A percentile compares a stretch with the other conserved stretches of the same genome.
Conservation (phyloP, 2,329 filamentous ascomycete genomes). For the Aspergillus aculeatinus region DNA sequence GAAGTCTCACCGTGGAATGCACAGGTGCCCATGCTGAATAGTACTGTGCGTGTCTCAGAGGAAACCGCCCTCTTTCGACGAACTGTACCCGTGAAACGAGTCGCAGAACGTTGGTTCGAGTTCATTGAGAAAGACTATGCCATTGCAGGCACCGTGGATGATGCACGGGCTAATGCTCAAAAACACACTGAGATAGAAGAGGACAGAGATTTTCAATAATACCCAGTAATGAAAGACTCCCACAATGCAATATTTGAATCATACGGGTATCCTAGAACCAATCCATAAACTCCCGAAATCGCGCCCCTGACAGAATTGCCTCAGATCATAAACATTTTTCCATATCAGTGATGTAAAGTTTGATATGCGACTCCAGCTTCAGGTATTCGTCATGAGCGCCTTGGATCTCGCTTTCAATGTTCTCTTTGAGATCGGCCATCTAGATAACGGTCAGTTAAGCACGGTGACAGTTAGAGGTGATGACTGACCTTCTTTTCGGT, state of each 20-base stretch:
- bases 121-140: slow-evolving; percentile 45
- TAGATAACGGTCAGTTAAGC: slow-evolving; percentile 42
- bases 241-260: slow-evolving; percentile 27
- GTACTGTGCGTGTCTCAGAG: slow-evolving; percentile 51
- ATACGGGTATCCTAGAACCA: slow-evolving; percentile 42
- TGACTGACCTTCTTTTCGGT: slow-evolving; percentile 88
- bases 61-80: slow-evolving; percentile 56
- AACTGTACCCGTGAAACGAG: slow-evolving; percentile 56
- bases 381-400: slow-evolving; percentile 89
- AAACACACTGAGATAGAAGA: slow-evolving; percentile 12
- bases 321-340: slow-evolving; percentile 71
- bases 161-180: slow-evolving; percentile 3
- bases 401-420: slow-evolving; percentile 92
- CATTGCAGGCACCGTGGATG: not conserved
- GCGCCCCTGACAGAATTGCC: slow-evolving; percentile 14
- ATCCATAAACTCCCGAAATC: slow-evolving; percentile 37
- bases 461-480: not conserved
- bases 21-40: slow-evolving; percentile 62
- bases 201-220: slow-evolving; percentile 20
- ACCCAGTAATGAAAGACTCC: slow-evolving; percentile 18
- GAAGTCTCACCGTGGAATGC: slow-evolving; percentile 47
- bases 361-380: slow-evolving; percentile 96
- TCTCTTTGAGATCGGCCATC: slow-evolving; percentile 98
- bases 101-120: slow-evolving; percentile 66
- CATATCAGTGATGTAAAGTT: slow-evolving; percentile 98